These are phyloP conservation scores for Lactarius deliciosus DNA, from an alignment of 768 basidiomycete genomes.

Conservation along the genomic window DNA sequence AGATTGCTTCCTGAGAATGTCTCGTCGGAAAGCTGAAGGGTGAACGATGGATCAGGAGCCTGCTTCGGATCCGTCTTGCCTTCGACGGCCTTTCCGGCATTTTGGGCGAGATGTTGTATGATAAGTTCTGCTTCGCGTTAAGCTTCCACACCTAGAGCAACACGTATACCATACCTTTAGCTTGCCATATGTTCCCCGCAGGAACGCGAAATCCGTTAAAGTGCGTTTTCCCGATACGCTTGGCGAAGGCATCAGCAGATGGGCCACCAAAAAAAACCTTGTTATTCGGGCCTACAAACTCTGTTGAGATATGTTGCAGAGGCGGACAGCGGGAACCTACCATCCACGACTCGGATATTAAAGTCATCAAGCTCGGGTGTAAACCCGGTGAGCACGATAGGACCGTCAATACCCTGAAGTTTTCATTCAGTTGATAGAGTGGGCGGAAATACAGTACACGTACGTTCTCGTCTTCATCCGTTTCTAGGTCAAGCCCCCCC, in stretches of 20 bases:
- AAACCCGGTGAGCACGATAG: constrained; percentile 67
- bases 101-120: constrained; percentile 55
- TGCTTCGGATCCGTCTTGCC: constrained; percentile 51
- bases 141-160: constrained; percentile 6
- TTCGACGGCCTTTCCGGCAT: constrained; percentile 53
- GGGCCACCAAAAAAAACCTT: constrained; percentile 52
- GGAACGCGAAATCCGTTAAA: constrained; percentile 62
- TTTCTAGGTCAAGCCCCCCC: constrained; percentile 78
- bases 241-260: constrained; percentile 55
- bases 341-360: constrained; percentile 73
- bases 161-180: constrained; percentile 55
- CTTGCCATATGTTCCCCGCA: constrained; percentile 75
- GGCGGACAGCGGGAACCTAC: constrained; percentile 40
- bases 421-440: constrained; percentile 1
- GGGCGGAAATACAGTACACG: constrained; percentile 30
- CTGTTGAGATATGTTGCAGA: neutral
- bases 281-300: constrained; percentile 55
- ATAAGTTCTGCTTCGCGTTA: constrained; percentile 52
- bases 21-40: constrained; percentile 76
- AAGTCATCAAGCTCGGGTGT: constrained; percentile 84
- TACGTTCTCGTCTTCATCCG: constrained; percentile 73
- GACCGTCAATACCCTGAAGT: constrained; percentile 68
- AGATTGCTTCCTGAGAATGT: constrained; percentile 72
- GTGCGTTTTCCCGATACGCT: constrained; percentile 68
- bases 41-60: constrained; percentile 77